Percentiles rank a stretch among this genome's conserved stretches.
These are phyloP conservation scores for Sutorius eximius DNA, from an alignment of 1,284 basidiomycete species.

Conservation along the genomic window DNA sequence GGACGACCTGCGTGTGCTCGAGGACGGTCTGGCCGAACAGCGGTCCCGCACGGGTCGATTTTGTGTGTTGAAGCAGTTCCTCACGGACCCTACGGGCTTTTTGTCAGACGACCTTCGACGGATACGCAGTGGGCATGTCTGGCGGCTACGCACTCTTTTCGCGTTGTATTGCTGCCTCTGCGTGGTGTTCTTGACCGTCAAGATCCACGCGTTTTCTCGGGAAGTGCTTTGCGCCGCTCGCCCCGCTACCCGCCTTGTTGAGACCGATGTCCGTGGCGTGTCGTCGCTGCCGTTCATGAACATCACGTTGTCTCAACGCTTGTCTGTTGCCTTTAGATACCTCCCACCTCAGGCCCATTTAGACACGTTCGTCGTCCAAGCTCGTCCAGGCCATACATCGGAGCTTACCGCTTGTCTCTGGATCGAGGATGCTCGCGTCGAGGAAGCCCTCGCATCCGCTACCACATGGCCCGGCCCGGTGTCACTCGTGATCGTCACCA, in stretches of 20 bases:
- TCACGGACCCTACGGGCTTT: constrained; percentile 26
- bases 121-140: constrained; percentile 25
- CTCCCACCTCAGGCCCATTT: constrained; percentile 28
- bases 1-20: constrained; percentile 18
- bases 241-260: not conserved
- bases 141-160: constrained; percentile 37
- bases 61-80: constrained; percentile 16
- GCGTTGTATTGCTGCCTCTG: constrained; percentile 44
- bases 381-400: constrained; percentile 7
- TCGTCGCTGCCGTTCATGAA: constrained; percentile 26
- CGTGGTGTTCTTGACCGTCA: constrained; percentile 39
- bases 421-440: constrained; percentile 41
- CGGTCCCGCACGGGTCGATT: constrained; percentile 19
- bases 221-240: not conserved
- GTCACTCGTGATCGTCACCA: constrained; percentile 53
- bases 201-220: constrained; percentile 10
- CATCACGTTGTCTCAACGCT: constrained; percentile 22
- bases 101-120: constrained; percentile 25
- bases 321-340: constrained; percentile 18
- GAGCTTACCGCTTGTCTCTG: constrained; percentile 54
- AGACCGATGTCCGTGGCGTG: not conserved
- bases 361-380: constrained; percentile 27
- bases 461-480: constrained; percentile 54
- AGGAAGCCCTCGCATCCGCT: constrained; percentile 36
- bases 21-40: constrained; percentile 21